A percentile compares a stretch with the other conserved stretches of the same genome.
These are phyloP conservation scores for Taphrina flavorubra DNA, from an alignment of 1,139 yeast species.

Conservation along the genomic window DNA sequence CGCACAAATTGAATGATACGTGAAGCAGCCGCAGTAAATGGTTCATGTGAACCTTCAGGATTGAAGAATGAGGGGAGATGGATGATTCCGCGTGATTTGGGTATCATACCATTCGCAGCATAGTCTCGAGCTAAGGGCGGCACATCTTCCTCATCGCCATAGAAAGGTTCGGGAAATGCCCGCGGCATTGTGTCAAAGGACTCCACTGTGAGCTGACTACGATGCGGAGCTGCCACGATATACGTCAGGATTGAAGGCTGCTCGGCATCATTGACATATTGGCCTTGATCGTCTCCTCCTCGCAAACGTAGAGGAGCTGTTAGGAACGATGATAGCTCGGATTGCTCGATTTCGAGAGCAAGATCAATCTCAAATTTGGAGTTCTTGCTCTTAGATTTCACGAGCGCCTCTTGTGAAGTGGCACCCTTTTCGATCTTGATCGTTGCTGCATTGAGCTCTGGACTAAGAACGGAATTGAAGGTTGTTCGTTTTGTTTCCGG, in stretches of 20 bases:
- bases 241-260: not conserved
- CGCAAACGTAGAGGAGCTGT: constrained; percentile 7
- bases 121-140: constrained; percentile 18
- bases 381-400: not conserved
- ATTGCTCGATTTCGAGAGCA: not conserved
- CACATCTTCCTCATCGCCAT: constrained; percentile 28
- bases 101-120: constrained; percentile 29
- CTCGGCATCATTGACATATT: not conserved
- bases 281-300: constrained; percentile 11
- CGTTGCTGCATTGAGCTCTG: not conserved
- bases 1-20: not conserved
- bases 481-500: too few species aligned
- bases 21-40: not conserved
- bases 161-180: constrained; percentile 37
- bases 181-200: not conserved
- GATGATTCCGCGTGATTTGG: constrained; percentile 2
- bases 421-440: not conserved
- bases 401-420: not conserved
- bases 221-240: not conserved
- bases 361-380: not conserved
- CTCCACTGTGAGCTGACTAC: not conserved
- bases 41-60: not conserved
- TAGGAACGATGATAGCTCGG: not conserved
- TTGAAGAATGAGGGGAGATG: constrained; percentile 25
- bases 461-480: too few species aligned